Conservation (phyloP, 1,284 basidiomycete genomes). For the Pholiota adiposa region DNA sequence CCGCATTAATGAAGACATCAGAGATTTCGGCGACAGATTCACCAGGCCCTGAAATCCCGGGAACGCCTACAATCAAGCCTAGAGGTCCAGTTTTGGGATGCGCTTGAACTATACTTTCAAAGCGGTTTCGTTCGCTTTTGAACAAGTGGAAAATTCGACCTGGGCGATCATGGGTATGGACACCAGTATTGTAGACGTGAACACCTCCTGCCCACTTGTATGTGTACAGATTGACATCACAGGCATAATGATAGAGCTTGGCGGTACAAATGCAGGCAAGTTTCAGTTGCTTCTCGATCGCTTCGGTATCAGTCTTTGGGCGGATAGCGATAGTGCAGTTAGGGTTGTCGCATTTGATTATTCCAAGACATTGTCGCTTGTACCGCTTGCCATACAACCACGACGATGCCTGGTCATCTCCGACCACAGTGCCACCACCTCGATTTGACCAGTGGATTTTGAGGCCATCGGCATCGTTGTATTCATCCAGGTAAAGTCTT, state of each 20-base stretch:
- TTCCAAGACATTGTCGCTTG: conserved; percentile 13
- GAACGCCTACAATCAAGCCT: conserved; percentile 22
- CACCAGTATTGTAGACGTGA: conserved; percentile 12
- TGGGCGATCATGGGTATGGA: conserved; percentile 20
- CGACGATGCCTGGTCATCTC: background rate
- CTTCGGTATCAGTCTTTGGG: background rate
- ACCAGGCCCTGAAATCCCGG: conserved; percentile 22
- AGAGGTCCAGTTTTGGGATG: conserved; percentile 22
- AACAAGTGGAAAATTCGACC: conserved; percentile 16
- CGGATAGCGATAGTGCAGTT: conserved; percentile 4
- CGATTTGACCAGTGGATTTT: conserved; percentile 22
- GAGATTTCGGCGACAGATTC: conserved; percentile 29
- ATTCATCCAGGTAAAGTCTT: conserved; percentile 19
- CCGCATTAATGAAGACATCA: conserved; percentile 23
- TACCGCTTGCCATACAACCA: conserved; percentile 17
- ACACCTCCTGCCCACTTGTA: conserved; percentile 7
- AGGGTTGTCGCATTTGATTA: conserved; percentile 16
- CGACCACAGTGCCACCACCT: conserved; percentile 16
- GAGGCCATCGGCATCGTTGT: conserved; percentile 13
- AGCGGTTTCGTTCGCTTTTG: conserved; percentile 3
- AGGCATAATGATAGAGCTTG: background rate
- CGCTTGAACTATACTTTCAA: conserved; percentile 14
- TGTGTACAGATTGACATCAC: conserved; percentile 8
- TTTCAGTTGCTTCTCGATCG: conserved; percentile 1
- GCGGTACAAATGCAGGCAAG: conserved; percentile 1